Conservation (phyloP, 2,329 filamentous ascomycete genomes). For the Raffaelea arxii region DNA sequence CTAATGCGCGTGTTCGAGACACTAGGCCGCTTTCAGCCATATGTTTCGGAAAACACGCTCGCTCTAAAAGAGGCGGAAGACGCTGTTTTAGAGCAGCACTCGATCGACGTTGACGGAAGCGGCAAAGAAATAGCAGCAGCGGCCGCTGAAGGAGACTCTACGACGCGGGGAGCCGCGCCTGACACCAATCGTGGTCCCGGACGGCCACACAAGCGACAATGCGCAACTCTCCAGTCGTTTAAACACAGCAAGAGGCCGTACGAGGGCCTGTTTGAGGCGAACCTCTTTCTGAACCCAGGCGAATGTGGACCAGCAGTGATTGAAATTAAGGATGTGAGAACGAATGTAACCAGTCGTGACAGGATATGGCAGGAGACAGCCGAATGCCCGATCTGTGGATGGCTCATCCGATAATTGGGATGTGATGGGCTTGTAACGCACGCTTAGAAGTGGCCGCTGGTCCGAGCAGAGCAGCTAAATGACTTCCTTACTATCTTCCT, state of each 20-base stretch:
- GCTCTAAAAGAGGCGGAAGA: slow-evolving; percentile 41
- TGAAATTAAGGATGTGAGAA: slow-evolving; percentile 41
- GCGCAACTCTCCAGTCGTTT: slow-evolving; percentile 14
- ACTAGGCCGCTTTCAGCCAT: slow-evolving; percentile 40
- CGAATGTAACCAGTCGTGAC: slow-evolving; percentile 35
- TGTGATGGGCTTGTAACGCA: too few relatives aligned
- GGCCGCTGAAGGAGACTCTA: slow-evolving; percentile 15
- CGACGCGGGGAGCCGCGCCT: slow-evolving; percentile 14
- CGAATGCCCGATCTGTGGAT: slow-evolving; percentile 39
- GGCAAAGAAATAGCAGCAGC: slow-evolving; percentile 12
- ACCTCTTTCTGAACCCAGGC: slow-evolving; percentile 33
- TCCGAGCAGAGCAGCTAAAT: too few relatives aligned
- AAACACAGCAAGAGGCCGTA: slow-evolving; percentile 29
- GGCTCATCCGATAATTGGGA: slow-evolving; percentile 4
- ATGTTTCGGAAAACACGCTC: slow-evolving; percentile 26
- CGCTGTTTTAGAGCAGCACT: slow-evolving; percentile 37
- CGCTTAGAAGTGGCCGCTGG: too few relatives aligned
- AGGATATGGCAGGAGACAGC: slow-evolving; percentile 44
- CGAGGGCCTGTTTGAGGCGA: slow-evolving; percentile 40
- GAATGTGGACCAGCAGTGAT: slow-evolving; percentile 37
- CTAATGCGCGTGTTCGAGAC: slow-evolving; percentile 39
- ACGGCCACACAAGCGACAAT: slow-evolving; percentile 26
- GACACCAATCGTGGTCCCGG: neutral
- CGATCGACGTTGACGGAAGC: slow-evolving; percentile 46
- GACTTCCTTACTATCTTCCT: too few relatives aligned